Evolutionary conservation across 2,329 filamentous ascomycete genomes (phyloP).

Genomic region (Pseudogymnoascus sp.): DNA sequence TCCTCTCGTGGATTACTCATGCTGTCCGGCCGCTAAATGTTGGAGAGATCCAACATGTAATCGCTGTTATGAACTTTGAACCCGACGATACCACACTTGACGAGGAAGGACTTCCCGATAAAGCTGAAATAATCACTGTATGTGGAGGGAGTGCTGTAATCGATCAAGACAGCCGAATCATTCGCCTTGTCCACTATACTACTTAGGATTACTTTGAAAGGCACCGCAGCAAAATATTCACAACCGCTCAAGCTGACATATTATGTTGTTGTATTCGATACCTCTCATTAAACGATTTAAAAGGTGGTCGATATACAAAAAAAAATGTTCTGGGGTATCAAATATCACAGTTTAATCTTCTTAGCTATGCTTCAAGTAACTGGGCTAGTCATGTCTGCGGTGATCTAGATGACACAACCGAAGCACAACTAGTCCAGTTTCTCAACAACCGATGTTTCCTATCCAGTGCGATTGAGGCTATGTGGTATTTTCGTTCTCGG

Average conservation of each 20-base stretch:
- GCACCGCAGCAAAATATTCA: background rate
- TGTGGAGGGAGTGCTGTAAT: conserved; percentile 21
- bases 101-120: background rate
- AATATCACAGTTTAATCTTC: background rate
- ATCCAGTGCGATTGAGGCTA: background rate
- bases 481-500: no score
- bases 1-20: background rate
- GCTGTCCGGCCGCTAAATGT: background rate
- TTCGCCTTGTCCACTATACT: conserved; percentile 24
- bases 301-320: background rate
- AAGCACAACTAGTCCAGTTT: background rate
- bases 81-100: background rate
- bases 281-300: background rate
- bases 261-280: background rate
- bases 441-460: background rate
- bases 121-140: conserved; percentile 20
- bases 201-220: conserved; percentile 23
- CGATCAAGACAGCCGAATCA: background rate
- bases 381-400: background rate
- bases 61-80: background rate
- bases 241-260: background rate
- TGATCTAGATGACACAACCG: background rate
- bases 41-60: background rate
- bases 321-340: background rate
- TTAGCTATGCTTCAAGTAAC: background rate